Evolutionary conservation across 768 basidiomycete genomes (phyloP), one percentile per base, ranked within the genome.

Genomic region (Sporobolomyces pararoseus): DNA sequence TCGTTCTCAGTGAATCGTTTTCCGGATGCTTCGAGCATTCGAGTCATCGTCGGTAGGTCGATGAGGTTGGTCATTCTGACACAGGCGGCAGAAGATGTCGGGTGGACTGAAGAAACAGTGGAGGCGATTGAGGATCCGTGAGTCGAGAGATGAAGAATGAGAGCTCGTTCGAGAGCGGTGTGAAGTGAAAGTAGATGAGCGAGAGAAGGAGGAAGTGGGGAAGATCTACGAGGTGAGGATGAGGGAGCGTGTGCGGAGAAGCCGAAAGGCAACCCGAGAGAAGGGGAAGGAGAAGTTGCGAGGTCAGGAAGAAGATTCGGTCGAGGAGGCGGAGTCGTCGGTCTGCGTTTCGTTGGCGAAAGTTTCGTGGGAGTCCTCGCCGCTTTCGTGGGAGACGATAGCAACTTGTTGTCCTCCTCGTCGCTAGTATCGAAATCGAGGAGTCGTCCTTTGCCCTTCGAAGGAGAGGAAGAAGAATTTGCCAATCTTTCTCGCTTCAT

Each of bases 101-200:
- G 13, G 51, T 61, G 25, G 27, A 57, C 44, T 0, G 61, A 46
- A 7, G 69, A 68, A 14, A 54, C 17, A 19, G 71, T 58, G 2
- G 74, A 72, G 2, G 74, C 75, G 50, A 72, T 63, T 17, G 61
- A 39, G 6, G 76, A 65, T 37, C 71, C 71, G 13, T 65, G 54
- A 39, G 67, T 72, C n/a, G 76, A 67, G 51, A 77, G 75, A 50
- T 76, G 76, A 21, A 77, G 52, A 39, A 77, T 68, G 25, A 77
- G 54, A 19, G 73, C 60, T 25, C 73, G 67, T 51, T 77, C 76
- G 54, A 77, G 50, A 4, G 75, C 66, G 31, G 64, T 51, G 55
- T 77, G 76, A 2, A 77, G 70, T 42, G 66, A 51, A 46, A 77
- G 66, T 29, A 77, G 68, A 21, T 66, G 53, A 27, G 62, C 52